These are phyloP conservation scores for Fremontodendron californicum DNA, from an alignment of 345 rosid species.

Conservation along the genomic window DNA sequence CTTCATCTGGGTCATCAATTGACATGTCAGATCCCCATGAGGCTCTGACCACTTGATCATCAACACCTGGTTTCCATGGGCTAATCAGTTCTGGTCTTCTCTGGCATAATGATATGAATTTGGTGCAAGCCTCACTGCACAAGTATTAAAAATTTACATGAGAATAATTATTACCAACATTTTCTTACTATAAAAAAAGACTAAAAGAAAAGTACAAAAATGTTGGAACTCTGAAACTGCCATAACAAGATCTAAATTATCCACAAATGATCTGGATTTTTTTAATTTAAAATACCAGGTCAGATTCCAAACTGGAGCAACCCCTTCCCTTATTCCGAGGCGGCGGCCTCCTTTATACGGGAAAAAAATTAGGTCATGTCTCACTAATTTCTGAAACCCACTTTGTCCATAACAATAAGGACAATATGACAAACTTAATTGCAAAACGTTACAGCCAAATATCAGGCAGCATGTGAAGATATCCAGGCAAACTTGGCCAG, in stretches of 20 bases:
- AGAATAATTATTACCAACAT: slow-evolving; percentile 11
- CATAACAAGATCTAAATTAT: slow-evolving; percentile 15
- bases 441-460: neutral
- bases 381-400: neutral
- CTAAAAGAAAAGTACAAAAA: slow-evolving; percentile 14
- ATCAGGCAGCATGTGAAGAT: slow-evolving; percentile 2
- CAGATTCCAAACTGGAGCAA: slow-evolving; percentile 1
- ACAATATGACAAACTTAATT: neutral
- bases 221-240: slow-evolving; percentile 24
- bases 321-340: too few relatives aligned
- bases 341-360: too few relatives aligned
- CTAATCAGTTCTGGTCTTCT: slow-evolving; percentile 74
- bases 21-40: slow-evolving; percentile 99
- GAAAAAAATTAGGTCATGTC: neutral
- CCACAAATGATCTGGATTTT: neutral
- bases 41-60: slow-evolving; percentile 57
- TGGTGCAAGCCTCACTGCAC: slow-evolving; percentile 83
- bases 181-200: neutral
- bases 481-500: neutral
- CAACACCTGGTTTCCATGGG: slow-evolving; percentile 49
- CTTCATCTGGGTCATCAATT: slow-evolving; percentile 71
- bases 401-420: neutral
- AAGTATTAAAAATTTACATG: slow-evolving; percentile 17
- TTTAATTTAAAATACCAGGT: neutral
- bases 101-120: slow-evolving; percentile 64